Conservation (phyloP, 495 filamentous ascomycete species). For the Talaromyces stipitatus region DNA sequence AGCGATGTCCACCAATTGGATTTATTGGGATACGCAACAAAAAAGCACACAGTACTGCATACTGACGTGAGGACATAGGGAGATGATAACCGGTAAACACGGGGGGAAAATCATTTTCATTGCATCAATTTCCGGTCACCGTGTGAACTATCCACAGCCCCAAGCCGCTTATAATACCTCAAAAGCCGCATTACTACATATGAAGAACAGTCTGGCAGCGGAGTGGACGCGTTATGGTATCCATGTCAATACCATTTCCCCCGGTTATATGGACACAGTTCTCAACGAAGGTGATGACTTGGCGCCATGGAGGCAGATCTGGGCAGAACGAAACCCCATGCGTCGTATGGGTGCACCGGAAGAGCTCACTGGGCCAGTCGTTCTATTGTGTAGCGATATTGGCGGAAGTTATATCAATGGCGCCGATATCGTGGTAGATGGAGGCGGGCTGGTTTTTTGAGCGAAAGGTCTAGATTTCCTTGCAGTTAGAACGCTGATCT, state of each 20-base stretch:
- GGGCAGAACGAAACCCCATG: constrained; percentile 57
- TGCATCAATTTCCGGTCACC: constrained; percentile 57
- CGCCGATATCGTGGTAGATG: constrained; percentile 52
- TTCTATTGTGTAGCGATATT: constrained; percentile 50
- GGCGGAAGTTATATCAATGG: constrained; percentile 66
- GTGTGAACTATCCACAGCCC: constrained; percentile 41
- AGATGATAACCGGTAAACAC: constrained; percentile 19
- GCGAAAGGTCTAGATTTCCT: not conserved
- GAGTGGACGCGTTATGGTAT: constrained; percentile 53
- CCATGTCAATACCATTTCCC: constrained; percentile 60
- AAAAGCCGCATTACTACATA: constrained; percentile 29
- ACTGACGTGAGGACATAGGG: constrained; percentile 9
- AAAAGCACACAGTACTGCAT: not conserved
- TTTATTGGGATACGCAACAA: not conserved
- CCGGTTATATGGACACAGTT: constrained; percentile 79
- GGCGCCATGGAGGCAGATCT: constrained; percentile 43
- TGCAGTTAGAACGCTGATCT: too few relatives aligned
- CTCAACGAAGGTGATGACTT: constrained; percentile 60
- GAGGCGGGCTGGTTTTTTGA: constrained; percentile 15
- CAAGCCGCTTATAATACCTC: constrained; percentile 36
- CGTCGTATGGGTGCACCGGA: constrained; percentile 59
- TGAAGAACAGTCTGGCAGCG: constrained; percentile 27
- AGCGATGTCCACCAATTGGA: not conserved
- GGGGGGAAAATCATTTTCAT: constrained; percentile 57
- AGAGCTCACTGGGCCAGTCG: constrained; percentile 60